A percentile compares a stretch with the other conserved stretches of the same genome.
These are phyloP conservation scores for Candolleomyces efflorescens DNA, from an alignment of 768 basidiomycete species.

Conservation along the genomic window DNA sequence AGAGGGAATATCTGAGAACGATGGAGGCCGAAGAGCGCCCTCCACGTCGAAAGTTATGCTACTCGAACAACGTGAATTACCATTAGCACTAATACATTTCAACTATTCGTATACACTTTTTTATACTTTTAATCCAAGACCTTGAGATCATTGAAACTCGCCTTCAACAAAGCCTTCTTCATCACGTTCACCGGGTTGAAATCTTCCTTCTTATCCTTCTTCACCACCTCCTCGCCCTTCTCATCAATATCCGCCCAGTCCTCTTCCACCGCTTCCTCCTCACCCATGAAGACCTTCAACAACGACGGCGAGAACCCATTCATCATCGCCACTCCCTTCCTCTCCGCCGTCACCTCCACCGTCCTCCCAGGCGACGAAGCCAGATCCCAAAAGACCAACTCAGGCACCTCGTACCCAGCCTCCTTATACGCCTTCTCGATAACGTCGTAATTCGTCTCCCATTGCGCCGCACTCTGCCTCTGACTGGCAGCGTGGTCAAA, in stretches of 20 bases:
- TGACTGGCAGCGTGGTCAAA: slow-evolving; percentile 41
- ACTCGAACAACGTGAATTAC: no score
- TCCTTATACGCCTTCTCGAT: slow-evolving; percentile 50
- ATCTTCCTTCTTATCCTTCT: slow-evolving; percentile 21
- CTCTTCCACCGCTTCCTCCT: slow-evolving; percentile 28
- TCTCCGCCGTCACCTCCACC: slow-evolving; percentile 47
- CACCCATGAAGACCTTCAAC: slow-evolving; percentile 71
- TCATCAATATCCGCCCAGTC: slow-evolving; percentile 33
- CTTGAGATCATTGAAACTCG: slow-evolving; percentile 53
- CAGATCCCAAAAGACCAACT: slow-evolving; percentile 74
- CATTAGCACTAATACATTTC: no score
- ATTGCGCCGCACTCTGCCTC: slow-evolving; percentile 18
- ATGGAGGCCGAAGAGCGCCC: no score
- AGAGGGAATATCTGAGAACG: no score
- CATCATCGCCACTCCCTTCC: slow-evolving; percentile 62
- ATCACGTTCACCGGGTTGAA: slow-evolving; percentile 40
- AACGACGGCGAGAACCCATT: slow-evolving; percentile 66
- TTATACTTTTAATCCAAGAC: slow-evolving; percentile 43
- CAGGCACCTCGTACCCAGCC: slow-evolving; percentile 68
- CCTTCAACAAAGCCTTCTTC: slow-evolving; percentile 42
- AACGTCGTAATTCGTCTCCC: slow-evolving; percentile 61
- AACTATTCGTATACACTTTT: not conserved
- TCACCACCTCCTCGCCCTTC: slow-evolving; percentile 21
- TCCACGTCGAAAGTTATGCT: no score
- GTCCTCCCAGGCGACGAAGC: slow-evolving; percentile 24